phyloP scores from a whole-genome alignment of 139 green algal genomes.

The Tetraselmis striata region DNA sequence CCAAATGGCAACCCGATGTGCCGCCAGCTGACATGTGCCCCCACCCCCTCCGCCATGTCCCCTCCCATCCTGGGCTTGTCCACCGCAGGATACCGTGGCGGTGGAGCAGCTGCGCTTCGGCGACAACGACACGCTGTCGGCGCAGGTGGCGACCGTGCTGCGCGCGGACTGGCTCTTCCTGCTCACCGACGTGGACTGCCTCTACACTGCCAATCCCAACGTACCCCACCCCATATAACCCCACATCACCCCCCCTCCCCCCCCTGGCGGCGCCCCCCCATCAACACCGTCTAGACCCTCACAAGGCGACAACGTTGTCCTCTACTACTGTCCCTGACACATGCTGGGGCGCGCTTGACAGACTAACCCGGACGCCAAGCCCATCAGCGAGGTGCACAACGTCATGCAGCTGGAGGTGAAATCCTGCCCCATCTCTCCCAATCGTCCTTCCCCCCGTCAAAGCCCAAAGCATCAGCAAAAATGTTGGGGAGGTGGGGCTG shows the following conservation, averaged over 20 bases:
- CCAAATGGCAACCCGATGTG: no score
- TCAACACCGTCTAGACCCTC: no score
- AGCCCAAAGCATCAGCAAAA: no score
- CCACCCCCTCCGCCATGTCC: neutral
- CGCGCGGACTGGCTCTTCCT: slow-evolving; percentile 88
- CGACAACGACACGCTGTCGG: slow-evolving; percentile 93
- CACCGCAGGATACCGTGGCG: slow-evolving; percentile 74
- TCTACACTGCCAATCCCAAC: slow-evolving; percentile 81
- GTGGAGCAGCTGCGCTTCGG: slow-evolving; percentile 80
- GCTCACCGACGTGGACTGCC: slow-evolving; percentile 85
- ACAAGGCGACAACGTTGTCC: neutral
- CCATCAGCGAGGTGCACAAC: slow-evolving; percentile 72
- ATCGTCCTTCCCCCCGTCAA: no score
- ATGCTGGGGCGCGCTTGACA: slow-evolving; percentile 9
- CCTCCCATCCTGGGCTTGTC: neutral
- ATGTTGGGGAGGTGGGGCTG: no score
- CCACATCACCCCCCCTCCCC: no score
- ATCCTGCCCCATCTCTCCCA: slow-evolving; percentile 47
- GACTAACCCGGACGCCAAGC: slow-evolving; percentile 34
- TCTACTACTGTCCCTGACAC: neutral
- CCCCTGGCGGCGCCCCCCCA: no score
- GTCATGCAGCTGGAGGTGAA: slow-evolving; percentile 48
- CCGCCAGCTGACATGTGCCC: no score
- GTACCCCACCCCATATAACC: slow-evolving; percentile 34
- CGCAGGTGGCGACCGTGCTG: slow-evolving; percentile 83